Percentiles rank a stretch among this genome's conserved stretches.
These are phyloP conservation scores for Catharanthus roseus DNA, from an alignment of 257 asterid genomes.

Conservation along the genomic window DNA sequence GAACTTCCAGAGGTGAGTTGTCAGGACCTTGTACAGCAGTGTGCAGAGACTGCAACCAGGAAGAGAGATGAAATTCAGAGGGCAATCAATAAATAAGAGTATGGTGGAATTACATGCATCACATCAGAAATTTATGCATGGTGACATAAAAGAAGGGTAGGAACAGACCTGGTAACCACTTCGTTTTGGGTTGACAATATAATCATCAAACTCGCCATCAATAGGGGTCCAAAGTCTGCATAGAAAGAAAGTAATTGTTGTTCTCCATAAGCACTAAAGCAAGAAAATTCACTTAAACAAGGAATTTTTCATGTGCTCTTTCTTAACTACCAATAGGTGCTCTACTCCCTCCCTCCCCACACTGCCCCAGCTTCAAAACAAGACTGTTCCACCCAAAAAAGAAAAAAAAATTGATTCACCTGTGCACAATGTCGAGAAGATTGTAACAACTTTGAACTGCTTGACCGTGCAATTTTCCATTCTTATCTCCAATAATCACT, in stretches of 20 bases:
- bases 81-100: slow-evolving; percentile 27
- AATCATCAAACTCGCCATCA: slow-evolving; percentile 91
- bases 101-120: background rate
- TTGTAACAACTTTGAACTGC: slow-evolving; percentile 93
- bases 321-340: background rate
- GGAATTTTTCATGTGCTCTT: background rate
- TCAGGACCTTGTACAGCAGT: slow-evolving; percentile 98
- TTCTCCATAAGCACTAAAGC: background rate
- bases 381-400: slow-evolving; percentile 3
- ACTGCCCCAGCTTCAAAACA: background rate
- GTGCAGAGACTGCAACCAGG: slow-evolving; percentile 70
- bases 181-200: slow-evolving; percentile 91
- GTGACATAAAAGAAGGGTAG: background rate
- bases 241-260: slow-evolving; percentile 16
- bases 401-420: slow-evolving; percentile 34
- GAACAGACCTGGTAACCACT: slow-evolving; percentile 93
- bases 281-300: background rate
- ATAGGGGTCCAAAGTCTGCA: slow-evolving; percentile 90
- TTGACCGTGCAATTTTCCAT: slow-evolving; percentile 87
- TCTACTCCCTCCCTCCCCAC: background rate
- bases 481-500: slow-evolving; percentile 89
- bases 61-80: slow-evolving; percentile 23
- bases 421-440: slow-evolving; percentile 86
- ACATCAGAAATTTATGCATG: background rate
- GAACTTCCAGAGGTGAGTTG: slow-evolving; percentile 82